Percentiles rank a stretch among this genome's conserved stretches.
These are phyloP conservation scores for Myriosclerotinia duriaeana DNA, from an alignment of 2,329 filamentous ascomycete genomes.

Conservation along the genomic window DNA sequence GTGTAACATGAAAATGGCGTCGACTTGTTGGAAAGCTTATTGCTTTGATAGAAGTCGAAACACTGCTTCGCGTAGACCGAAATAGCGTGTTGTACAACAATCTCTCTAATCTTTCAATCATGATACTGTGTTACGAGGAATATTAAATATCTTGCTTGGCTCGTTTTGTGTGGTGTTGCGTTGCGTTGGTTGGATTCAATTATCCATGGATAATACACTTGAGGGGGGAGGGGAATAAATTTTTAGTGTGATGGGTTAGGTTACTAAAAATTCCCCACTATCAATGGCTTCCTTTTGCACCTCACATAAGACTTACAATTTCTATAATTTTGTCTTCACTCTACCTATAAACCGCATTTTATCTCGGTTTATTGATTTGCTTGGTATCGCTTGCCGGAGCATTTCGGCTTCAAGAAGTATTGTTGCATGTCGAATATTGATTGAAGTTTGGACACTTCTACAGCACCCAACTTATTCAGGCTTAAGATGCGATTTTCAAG, in stretches of 20 bases:
- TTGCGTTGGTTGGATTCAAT: too few relatives aligned
- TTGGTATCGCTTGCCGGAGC: background rate
- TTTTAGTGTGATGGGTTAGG: background rate
- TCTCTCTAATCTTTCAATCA: constrained; percentile 3
- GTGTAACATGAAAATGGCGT: background rate
- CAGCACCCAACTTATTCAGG: background rate
- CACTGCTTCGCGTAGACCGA: background rate
- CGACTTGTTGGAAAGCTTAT: background rate
- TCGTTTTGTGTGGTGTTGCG: background rate
- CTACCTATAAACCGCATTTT: background rate
- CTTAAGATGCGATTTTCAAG: background rate
- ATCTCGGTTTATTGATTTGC: background rate
- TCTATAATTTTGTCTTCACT: background rate
- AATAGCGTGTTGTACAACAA: background rate
- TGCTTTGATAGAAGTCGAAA: constrained; percentile 4
- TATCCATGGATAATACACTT: too few relatives aligned
- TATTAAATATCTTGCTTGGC: background rate
- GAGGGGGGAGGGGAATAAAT: background rate
- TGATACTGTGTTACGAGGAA: background rate
- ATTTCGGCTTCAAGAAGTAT: background rate
- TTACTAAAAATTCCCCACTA: background rate
- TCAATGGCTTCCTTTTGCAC: background rate
- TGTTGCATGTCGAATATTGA: background rate
- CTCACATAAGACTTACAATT: background rate
- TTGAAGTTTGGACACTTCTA: background rate